Base-by-base conservation (phyloP, 2,329 filamentous ascomycete genomes). In the Colletotrichum paranaense region DNA sequence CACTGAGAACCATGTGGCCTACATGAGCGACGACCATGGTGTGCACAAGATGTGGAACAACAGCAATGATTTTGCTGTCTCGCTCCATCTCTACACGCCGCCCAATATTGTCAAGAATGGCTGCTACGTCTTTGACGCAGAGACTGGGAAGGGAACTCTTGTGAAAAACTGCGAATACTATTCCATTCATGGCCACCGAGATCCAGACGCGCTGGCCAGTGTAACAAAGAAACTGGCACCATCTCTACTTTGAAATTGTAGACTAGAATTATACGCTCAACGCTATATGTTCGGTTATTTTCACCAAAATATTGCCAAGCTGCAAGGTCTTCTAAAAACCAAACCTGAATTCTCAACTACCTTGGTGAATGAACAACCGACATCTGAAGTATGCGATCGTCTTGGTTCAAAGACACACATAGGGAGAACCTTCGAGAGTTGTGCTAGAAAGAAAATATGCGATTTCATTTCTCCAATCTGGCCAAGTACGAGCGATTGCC, bases 21-120 rank as follows among this genome's bases (percentile, higher is more conserved):
- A 98, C 82, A 97, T 98, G 92, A 93, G 94, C 46, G 95, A 98
- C 81, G 90, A 94, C 84, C 90, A 97, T 26, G 95, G 95, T 22
- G 86, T 98, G 46, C 95, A 98, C 83, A 91, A 92, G 66, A 92
- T 98, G 72, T 90, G 89, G 76, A 98, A 98, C 82, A 89, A 90
- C 22, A 91, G 93, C 60, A 87, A 89, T 77, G 90, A 94, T 80
- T 91, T 92, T 79, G 95, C 95, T 76, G 91, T 98, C 62, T 97
- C 94, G 67, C 84, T 98, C 74, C 95, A 98, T n/a, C 58, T 60
- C 4, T 60, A 60, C 32, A 60, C 58, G 58, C 22, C 35, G 19
- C 58, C 58, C 35, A 60, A 60, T 9, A 46, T 46, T 4, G 58
- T 28, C 11, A 22, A 35, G 6, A 19, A 60, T 14, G 35, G 58